Conservation (phyloP, 768 basidiomycete genomes). For the Hygrophorus pudorinus region DNA sequence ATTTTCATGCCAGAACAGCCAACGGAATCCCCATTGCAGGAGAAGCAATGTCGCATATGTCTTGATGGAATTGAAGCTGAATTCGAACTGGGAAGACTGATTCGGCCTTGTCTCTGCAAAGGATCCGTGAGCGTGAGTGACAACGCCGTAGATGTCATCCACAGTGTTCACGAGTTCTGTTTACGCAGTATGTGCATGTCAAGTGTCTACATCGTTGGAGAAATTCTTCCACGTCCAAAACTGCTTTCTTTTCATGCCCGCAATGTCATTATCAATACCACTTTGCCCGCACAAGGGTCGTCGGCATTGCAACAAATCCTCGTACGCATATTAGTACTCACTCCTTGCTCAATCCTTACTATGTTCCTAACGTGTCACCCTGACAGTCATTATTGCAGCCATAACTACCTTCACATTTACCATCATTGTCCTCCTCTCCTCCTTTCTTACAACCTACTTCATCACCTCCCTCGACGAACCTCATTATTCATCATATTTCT, state of each 20-base stretch:
- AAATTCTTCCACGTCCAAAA: slow-evolving; percentile 45
- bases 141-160: neutral
- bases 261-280: slow-evolving; percentile 75
- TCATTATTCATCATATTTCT: slow-evolving; percentile 27
- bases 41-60: slow-evolving; percentile 80
- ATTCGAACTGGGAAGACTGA: slow-evolving; percentile 57
- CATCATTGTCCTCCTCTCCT: slow-evolving; percentile 54
- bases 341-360: too few species aligned
- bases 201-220: slow-evolving; percentile 73
- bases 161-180: neutral
- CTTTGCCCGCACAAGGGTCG: slow-evolving; percentile 59
- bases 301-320: slow-evolving; percentile 73
- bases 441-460: slow-evolving; percentile 60
- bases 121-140: slow-evolving; percentile 59
- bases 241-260: slow-evolving; percentile 70
- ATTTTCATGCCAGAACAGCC: neutral
- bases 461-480: slow-evolving; percentile 52
- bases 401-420: slow-evolving; percentile 56
- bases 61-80: slow-evolving; percentile 58
- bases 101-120: slow-evolving; percentile 72
- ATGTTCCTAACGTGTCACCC: slow-evolving; percentile 3
- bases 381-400: slow-evolving; percentile 51
- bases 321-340: slow-evolving; percentile 26
- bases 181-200: slow-evolving; percentile 61
- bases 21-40: slow-evolving; percentile 19